Base-by-base conservation (phyloP, 2,329 filamentous ascomycete genomes). In the Daldinia sp. region DNA sequence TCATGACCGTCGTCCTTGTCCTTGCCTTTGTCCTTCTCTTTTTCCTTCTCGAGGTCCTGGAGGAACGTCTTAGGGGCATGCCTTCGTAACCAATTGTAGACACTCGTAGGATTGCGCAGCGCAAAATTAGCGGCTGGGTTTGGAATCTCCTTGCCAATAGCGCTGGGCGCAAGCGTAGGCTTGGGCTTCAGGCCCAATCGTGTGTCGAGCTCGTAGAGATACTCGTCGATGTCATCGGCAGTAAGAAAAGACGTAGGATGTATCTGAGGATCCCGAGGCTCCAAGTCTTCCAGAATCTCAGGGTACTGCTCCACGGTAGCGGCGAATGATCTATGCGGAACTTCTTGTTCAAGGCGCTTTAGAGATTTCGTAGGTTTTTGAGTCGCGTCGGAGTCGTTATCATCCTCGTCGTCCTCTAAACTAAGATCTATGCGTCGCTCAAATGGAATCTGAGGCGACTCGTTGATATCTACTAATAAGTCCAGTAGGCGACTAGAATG, bases 1-100 rank as follows among this genome's bases (percentile, higher is more conserved):
- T 76, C 77, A 57, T 82, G 78, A 30, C 81, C 81, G 23, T 82
- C 81, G 59, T 81, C 80, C 23, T 81, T 78, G 44, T 79, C 78
- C 18, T 80, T 80, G 60, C 82, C 83, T 72, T 78, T 74, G 55
- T 79, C 65, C 67, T 74, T 73, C 65, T 79, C 72, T 65, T 79
- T 78, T 2, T 80, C 79, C 73, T 91, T 80, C 74, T 91, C 89
- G 63, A 89, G 88, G 75, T 94, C 92, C 78, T 97, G 92, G 20
- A 97, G 82, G 82, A 97, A 94, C 55, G 94, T 90, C 79, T 95
- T 90, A 2, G 94, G 92, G 66, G 93, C 90, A 79, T 97, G 87
- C 77, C 93, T 90, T 70, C 93, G 88, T 12, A 99, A 87, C 96
- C 96, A 99, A 79, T 97, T 98, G 82, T 97, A 97, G 2, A 97